Evolutionary conservation across 768 basidiomycete species (phyloP).

Genomic region (Tremella mesenterica): DNA sequence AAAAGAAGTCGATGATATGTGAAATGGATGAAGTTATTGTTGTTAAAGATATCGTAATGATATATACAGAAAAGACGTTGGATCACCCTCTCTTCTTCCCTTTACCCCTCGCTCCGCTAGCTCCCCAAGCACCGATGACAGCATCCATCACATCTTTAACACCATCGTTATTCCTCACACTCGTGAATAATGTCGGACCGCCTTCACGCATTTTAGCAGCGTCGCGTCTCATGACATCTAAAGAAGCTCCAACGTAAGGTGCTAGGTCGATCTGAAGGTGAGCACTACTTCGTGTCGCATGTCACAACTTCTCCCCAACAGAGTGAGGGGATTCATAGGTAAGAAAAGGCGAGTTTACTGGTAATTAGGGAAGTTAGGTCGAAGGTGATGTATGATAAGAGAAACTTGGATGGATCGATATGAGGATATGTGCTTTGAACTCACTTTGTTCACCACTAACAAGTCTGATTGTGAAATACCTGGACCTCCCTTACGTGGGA

Average conservation of each 20-base stretch:
- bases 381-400: not conserved
- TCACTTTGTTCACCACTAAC: constrained; percentile 86
- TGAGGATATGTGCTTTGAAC: constrained; percentile 4
- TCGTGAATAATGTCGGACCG: constrained; percentile 86
- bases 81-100: constrained; percentile 30
- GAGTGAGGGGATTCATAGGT: not conserved
- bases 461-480: constrained; percentile 90
- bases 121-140: constrained; percentile 79
- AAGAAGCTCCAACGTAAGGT: constrained; percentile 79
- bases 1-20: too few relatives aligned
- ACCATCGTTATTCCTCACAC: constrained; percentile 66
- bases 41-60: too few relatives aligned
- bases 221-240: constrained; percentile 90
- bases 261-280: constrained; percentile 78
- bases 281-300: too few relatives aligned
- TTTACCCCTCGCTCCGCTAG: constrained; percentile 44
- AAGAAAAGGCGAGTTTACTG: not conserved
- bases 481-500: constrained; percentile 94
- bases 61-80: too few relatives aligned
- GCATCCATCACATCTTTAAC: constrained; percentile 73
- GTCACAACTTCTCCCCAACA: too few relatives aligned
- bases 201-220: constrained; percentile 86
- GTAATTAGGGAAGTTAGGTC: not conserved
- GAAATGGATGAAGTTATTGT: too few relatives aligned
- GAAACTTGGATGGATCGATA: not conserved